Base-by-base conservation (phyloP, 1,284 basidiomycete species). In the Rhodotorula sp. region DNA sequence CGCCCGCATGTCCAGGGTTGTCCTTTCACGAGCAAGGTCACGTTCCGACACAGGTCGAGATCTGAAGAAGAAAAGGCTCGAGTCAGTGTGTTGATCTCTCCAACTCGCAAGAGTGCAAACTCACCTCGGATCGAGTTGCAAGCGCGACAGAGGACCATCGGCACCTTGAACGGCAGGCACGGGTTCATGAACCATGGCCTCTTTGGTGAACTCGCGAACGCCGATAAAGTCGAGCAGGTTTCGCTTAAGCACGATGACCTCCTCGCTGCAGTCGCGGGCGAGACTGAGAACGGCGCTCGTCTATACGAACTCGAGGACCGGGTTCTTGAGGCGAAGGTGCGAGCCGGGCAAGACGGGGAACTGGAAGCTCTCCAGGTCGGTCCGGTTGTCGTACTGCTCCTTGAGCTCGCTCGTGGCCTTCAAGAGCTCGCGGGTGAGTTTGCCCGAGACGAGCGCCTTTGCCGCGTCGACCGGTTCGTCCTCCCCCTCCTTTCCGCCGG, bases 41-140 rank as follows among this genome's bases (percentile, higher is more conserved):
- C 86, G 81, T 97, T 95, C n/a, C 95, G 87, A 80, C 94, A 97
- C 76, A 98, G 90, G 81, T 99, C 96, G 76, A 99, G 91, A 58
- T 76, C 75, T 76, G 64, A 6, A 10, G n/a, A n/a, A 20, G 8
- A 0, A 6, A 18, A 31, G 3, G 23, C 26, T 18, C 5, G 23
- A 48, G 2, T 31, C 39, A 47, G n/a, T 23, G 12, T 5, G 34
- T 49, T 15, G 12, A 1, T 39, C 39, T 39, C 39, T 39, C 14
- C 18, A 14, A 12, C 4, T 14, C 8, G 31, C 49, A 64, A 16
- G 31, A 21, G 20, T 5, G 14, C 14, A 15, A 8, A 54, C 68
- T 49, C 58, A 70, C 76, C 78, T 26, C 92, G 88, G 71, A 96
- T 87, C 31, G 87, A 85, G 81, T 95, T 95, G 83, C 97, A 99